Conservation (phyloP, 1,284 basidiomycete genomes). For the Sanguinoderma infundibulare region DNA sequence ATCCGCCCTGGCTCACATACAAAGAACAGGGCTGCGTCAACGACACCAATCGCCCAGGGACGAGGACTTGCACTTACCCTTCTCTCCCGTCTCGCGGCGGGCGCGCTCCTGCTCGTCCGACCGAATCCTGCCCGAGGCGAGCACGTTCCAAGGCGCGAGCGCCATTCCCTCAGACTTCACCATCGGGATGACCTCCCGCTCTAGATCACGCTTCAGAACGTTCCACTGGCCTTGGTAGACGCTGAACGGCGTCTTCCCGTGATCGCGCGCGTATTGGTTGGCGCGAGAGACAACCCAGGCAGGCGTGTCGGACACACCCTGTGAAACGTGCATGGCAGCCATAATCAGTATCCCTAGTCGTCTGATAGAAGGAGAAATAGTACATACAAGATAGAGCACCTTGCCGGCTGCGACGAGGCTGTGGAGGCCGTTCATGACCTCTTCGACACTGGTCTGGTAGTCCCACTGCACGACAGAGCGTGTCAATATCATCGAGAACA, state of each 20-base stretch:
- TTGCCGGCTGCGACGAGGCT: slow-evolving; percentile 44
- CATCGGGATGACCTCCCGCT: slow-evolving; percentile 67
- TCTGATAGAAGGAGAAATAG: slow-evolving; percentile 13
- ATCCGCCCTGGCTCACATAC: slow-evolving; percentile 18
- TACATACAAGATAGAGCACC: slow-evolving; percentile 47
- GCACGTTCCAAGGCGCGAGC: slow-evolving; percentile 35
- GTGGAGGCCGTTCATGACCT: slow-evolving; percentile 53
- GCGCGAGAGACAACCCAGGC: slow-evolving; percentile 58
- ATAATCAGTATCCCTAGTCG: slow-evolving; percentile 11
- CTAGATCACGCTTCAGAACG: slow-evolving; percentile 52
- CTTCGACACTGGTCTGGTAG: slow-evolving; percentile 46
- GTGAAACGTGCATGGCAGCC: slow-evolving; percentile 4
- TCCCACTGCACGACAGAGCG: slow-evolving; percentile 41
- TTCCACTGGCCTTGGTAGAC: slow-evolving; percentile 63
- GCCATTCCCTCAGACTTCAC: slow-evolving; percentile 27
- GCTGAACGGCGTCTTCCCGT: slow-evolving; percentile 53
- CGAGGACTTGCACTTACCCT: slow-evolving; percentile 4
- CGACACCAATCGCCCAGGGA: neutral
- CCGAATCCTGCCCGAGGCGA: slow-evolving; percentile 36
- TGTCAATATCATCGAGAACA: slow-evolving; percentile 35
- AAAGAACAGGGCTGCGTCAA: too few species aligned
- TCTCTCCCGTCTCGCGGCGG: slow-evolving; percentile 25
- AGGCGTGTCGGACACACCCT: slow-evolving; percentile 47
- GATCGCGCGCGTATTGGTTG: slow-evolving; percentile 51
- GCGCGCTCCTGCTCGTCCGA: slow-evolving; percentile 32